Percentiles rank a stretch among this genome's conserved stretches.
Conservation (phyloP, 148 eudicot genomes). For the Chenopodium quinoa region DNA sequence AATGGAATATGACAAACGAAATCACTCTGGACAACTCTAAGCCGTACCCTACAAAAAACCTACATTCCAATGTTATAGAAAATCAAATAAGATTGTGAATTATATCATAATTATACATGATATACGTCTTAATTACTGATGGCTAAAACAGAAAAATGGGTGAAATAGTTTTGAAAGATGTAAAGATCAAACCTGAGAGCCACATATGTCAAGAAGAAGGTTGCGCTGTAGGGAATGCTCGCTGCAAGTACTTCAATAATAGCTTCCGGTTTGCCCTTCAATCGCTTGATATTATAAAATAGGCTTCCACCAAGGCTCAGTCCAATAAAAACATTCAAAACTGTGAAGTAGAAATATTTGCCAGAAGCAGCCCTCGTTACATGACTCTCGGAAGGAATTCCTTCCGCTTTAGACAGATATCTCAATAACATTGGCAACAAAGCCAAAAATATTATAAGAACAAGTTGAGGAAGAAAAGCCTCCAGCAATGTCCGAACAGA, state of each 20-base stretch:
- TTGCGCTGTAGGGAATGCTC: conserved; percentile 70
- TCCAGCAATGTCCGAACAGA: conserved; percentile 53
- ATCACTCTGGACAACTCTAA: conserved; percentile 72
- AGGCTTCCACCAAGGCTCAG: conserved; percentile 61
- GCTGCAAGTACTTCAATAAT: conserved; percentile 33
- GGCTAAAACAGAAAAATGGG: too few relatives aligned
- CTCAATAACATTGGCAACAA: conserved; percentile 65
- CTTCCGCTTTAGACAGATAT: conserved; percentile 77
- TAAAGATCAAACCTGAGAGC: conserved; percentile 64
- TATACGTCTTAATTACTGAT: too few relatives aligned
- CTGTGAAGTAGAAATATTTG: conserved; percentile 75
- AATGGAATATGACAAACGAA: conserved; percentile 61
- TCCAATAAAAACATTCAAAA: conserved; percentile 83
- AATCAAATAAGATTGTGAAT: not conserved
- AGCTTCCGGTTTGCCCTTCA: conserved; percentile 43
- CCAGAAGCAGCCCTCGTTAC: conserved; percentile 80
- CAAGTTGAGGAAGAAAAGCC: conserved; percentile 86
- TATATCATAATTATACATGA: too few relatives aligned
- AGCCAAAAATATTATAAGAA: conserved; percentile 64
- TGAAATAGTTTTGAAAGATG: too few relatives aligned
- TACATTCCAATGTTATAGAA: conserved; percentile 16
- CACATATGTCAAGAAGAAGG: conserved; percentile 87
- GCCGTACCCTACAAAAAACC: conserved; percentile 85
- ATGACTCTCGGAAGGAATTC: conserved; percentile 73
- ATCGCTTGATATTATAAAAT: conserved; percentile 37